Evolutionary conservation across 495 filamentous ascomycete species (phyloP).

Genomic region (Neurospora sp.): DNA sequence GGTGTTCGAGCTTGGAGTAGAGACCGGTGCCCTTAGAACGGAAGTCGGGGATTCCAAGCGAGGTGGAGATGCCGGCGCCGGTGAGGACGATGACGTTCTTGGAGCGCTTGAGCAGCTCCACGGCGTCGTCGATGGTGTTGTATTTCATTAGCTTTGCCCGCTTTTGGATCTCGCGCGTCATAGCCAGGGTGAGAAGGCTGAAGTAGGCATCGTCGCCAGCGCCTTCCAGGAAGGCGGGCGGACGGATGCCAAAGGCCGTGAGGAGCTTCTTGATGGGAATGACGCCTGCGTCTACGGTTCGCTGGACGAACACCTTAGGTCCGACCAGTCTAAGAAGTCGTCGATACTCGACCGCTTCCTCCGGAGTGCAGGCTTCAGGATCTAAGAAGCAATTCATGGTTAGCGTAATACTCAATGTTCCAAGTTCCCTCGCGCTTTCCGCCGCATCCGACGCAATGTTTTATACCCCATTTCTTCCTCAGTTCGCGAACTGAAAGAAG

Average conservation of each 20-base stretch:
- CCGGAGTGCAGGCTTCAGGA: constrained; percentile 57
- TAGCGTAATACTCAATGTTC: background rate
- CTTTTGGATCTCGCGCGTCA: constrained; percentile 74
- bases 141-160: constrained; percentile 70
- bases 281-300: constrained; percentile 55
- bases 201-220: constrained; percentile 66
- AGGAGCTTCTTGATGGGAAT: constrained; percentile 75
- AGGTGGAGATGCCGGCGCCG: constrained; percentile 86
- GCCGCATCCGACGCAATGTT: background rate
- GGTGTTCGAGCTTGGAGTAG: constrained; percentile 72
- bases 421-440: constrained; percentile 7
- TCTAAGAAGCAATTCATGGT: constrained; percentile 6
- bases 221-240: constrained; percentile 67
- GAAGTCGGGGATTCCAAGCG: constrained; percentile 84
- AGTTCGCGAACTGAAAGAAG: background rate
- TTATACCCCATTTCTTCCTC: background rate
- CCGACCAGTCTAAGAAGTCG: constrained; percentile 65
- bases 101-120: constrained; percentile 58
- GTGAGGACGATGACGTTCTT: constrained; percentile 89
- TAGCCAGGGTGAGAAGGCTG: constrained; percentile 60
- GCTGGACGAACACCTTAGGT: constrained; percentile 61
- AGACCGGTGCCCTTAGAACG: constrained; percentile 75
- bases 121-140: constrained; percentile 84
- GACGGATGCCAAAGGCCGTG: constrained; percentile 81
- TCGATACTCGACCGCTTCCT: constrained; percentile 60